Conservation (phyloP, 2,329 filamentous ascomycete species). For the Pseudogymnoascus sp. region DNA sequence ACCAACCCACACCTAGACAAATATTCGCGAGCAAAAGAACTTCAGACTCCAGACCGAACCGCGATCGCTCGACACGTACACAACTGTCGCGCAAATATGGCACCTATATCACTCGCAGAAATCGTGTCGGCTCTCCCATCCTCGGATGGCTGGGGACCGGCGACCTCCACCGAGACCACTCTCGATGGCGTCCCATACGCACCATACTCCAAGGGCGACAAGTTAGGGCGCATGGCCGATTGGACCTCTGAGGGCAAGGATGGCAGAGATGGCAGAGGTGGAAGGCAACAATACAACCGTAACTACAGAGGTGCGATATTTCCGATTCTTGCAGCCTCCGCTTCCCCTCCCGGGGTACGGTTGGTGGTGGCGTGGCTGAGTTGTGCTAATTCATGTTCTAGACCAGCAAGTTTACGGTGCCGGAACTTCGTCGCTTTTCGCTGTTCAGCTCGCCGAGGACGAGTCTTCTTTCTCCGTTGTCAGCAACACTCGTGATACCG, state of each 20-base stretch:
- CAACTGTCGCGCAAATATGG: constrained; percentile 33
- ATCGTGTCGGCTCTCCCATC: constrained; percentile 65
- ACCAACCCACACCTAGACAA: constrained; percentile 10
- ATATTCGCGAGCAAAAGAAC: constrained; percentile 9
- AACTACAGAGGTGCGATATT: constrained; percentile 72
- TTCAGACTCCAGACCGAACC: constrained; percentile 3
- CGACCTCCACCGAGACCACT: constrained; percentile 74
- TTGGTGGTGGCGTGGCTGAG: not conserved
- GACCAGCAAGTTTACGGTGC: constrained; percentile 97
- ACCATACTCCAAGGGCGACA: constrained; percentile 97
- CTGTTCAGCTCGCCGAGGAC: constrained; percentile 85
- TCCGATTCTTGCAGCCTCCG: not conserved
- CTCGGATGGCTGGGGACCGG: constrained; percentile 80
- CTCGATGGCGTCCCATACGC: constrained; percentile 94
- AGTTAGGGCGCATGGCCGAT: constrained; percentile 97
- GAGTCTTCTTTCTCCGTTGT: constrained; percentile 97
- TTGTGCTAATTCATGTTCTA: constrained; percentile 31
- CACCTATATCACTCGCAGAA: constrained; percentile 49
- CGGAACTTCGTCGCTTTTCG: constrained; percentile 77
- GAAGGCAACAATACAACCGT: constrained; percentile 81
- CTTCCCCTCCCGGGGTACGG: not conserved
- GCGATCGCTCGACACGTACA: constrained; percentile 10
- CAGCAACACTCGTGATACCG: constrained; percentile 82
- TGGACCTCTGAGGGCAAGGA: constrained; percentile 93
- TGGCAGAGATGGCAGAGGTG: constrained; percentile 59